Evolutionary conservation across 106 monocot genomes (phyloP).

Genomic region (Agapanthus africanus): DNA sequence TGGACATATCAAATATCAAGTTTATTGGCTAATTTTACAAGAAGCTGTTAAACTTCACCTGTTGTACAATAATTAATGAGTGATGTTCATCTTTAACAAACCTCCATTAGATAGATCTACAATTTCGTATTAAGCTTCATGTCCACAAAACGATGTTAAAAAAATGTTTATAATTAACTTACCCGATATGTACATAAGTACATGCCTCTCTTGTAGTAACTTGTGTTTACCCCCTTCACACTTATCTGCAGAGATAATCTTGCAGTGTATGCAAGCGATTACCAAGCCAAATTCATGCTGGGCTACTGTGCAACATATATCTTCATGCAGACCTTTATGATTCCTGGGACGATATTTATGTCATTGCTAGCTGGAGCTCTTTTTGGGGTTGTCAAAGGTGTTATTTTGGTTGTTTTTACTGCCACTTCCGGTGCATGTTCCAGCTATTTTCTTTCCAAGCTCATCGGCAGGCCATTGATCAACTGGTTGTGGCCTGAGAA

Average conservation of each 20-base stretch:
- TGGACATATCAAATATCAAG: no score
- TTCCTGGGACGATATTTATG: conserved; percentile 95
- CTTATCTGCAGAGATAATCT: conserved; percentile 80
- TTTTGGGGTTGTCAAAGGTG: conserved; percentile 78
- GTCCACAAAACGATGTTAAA: no score
- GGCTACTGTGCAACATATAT: conserved; percentile 93
- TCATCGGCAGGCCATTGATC: conserved; percentile 79
- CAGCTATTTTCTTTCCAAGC: conserved; percentile 79
- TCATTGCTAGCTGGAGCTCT: conserved; percentile 91
- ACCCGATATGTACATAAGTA: no score
- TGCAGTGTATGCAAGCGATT: conserved; percentile 70
- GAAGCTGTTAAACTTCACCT: no score
- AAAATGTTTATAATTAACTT: no score
- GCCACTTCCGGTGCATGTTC: conserved; percentile 88
- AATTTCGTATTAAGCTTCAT: no score
- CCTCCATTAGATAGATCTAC: no score
- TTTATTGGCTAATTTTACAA: no score
- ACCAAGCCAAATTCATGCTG: conserved; percentile 76
- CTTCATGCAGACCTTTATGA: conserved; percentile 99
- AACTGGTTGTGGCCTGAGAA: conserved; percentile 88
- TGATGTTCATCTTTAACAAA: no score
- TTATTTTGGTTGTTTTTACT: conserved; percentile 70
- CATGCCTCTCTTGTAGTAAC: no score
- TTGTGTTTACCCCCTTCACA: no score
- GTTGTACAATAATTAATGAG: no score